A percentile compares a stretch with the other conserved stretches of the same genome.
Conservation (phyloP, 352 stramenopile genomes). For the Thraustochytrium striatum region DNA sequence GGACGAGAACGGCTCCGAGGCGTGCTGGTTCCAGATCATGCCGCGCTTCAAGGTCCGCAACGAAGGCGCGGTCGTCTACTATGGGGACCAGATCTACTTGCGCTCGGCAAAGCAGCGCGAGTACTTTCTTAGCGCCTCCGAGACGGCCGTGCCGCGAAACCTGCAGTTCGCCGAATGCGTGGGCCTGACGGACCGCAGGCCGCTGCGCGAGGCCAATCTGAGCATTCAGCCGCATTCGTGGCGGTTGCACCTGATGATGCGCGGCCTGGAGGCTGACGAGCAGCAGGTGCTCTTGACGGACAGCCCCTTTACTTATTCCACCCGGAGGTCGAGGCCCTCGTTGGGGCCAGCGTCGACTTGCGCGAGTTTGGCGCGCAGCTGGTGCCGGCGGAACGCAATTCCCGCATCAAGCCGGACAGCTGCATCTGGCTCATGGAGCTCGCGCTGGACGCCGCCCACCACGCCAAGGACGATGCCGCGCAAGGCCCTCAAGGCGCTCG, state of each 20-base stretch:
- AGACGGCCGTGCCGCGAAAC: not conserved
- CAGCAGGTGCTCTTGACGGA: not conserved
- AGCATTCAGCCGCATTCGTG: not conserved
- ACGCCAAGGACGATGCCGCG: not conserved
- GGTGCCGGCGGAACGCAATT: slow-evolving; percentile 1
- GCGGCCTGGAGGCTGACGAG: not conserved
- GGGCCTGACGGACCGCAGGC: not conserved
- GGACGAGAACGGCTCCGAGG: not conserved
- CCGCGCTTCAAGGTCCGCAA: slow-evolving; percentile 41
- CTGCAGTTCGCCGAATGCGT: not conserved
- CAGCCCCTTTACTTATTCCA: slow-evolving; percentile 40
- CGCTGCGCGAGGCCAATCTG: slow-evolving; percentile 24
- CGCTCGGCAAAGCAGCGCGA: slow-evolving; percentile 16
- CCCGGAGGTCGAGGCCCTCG: slow-evolving; percentile 20
- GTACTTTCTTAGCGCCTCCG: slow-evolving; percentile 14
- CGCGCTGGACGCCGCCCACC: not conserved
- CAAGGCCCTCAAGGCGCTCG: not conserved
- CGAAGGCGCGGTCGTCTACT: slow-evolving; percentile 6
- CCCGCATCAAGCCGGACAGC: slow-evolving; percentile 1
- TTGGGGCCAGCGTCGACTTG: slow-evolving; percentile 12
- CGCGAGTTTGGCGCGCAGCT: not conserved
- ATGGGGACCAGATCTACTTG: slow-evolving; percentile 31
- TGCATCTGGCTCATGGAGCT: slow-evolving; percentile 25
- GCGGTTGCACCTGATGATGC: not conserved
- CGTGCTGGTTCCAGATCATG: slow-evolving; percentile 5